Percentiles rank a stretch among this genome's conserved stretches.
These are phyloP conservation scores for Eutrema yunnanense DNA, from an alignment of 345 rosid genomes.

Conservation along the genomic window DNA sequence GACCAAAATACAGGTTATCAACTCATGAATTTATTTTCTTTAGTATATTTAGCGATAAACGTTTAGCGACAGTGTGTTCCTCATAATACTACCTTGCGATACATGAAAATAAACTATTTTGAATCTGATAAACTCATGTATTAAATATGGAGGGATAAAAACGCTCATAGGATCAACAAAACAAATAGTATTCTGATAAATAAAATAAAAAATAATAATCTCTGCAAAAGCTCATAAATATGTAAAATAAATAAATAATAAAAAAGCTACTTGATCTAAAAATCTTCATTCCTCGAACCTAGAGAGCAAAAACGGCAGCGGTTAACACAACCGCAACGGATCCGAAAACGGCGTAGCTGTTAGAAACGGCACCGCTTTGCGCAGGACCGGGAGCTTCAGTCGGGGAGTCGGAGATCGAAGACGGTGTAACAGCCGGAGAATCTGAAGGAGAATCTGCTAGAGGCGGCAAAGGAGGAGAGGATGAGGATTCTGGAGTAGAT, in stretches of 20 bases:
- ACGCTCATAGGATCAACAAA: neutral
- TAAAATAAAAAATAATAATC: neutral
- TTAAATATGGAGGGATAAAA: neutral
- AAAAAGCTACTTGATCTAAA: neutral
- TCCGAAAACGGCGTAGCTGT: constrained; percentile 22
- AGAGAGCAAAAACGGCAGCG: constrained; percentile 34
- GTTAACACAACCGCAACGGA: constrained; percentile 25
- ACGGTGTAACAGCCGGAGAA: constrained; percentile 5
- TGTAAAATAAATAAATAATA: constrained; percentile 17
- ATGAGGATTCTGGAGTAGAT: constrained; percentile 17
- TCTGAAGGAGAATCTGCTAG: constrained; percentile 17
- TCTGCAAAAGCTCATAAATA: constrained; percentile 3
- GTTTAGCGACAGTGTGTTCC: neutral
- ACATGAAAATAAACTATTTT: neutral
- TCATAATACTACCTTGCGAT: neutral
- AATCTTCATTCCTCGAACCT: neutral
- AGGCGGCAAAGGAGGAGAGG: constrained; percentile 30
- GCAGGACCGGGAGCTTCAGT: constrained; percentile 34
- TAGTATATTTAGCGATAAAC: neutral
- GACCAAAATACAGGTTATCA: neutral
- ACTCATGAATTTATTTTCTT: too few relatives aligned
- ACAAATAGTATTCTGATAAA: neutral
- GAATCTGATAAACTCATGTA: constrained; percentile 4
- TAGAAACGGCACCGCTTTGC: constrained; percentile 25
- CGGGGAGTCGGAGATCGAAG: constrained; percentile 21